Conservation (phyloP, 768 basidiomycete species). For the Auriscalpium vulgare region DNA sequence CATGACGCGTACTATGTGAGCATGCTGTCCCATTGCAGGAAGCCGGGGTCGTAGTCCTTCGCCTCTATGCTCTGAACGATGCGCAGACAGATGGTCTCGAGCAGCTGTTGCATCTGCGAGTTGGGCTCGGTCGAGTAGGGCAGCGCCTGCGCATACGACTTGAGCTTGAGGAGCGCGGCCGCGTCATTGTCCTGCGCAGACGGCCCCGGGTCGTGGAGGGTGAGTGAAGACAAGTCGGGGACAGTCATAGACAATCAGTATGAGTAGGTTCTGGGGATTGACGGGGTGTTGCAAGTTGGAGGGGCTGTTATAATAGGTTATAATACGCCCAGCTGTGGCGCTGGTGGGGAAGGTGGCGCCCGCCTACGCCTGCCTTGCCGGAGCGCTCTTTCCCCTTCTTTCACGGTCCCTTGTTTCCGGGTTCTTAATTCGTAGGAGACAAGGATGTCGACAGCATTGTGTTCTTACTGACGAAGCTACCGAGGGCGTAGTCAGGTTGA, state of each 20-base stretch:
- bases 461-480: too few species aligned
- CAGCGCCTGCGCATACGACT: conserved; percentile 52
- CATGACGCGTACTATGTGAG: conserved; percentile 49
- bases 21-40: conserved; percentile 77
- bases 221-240: conserved; percentile 1
- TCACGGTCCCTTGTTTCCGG: not conserved
- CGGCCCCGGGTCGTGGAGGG: conserved; percentile 27
- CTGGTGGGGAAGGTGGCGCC: not conserved
- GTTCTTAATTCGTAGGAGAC: too few species aligned
- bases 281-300: not conserved
- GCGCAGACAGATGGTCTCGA: conserved; percentile 65
- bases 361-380: not conserved
- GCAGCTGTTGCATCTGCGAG: conserved; percentile 64
- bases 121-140: conserved; percentile 76
- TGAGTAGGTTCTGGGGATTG: not conserved
- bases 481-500: not conserved
- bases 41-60: conserved; percentile 74
- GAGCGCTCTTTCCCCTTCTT: not conserved
- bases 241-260: not conserved
- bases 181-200: conserved; percentile 22
- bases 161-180: conserved; percentile 43
- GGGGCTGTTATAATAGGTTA: not conserved
- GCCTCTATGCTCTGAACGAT: conserved; percentile 70
- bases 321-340: not conserved
- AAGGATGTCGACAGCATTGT: too few species aligned